phyloP scores from a whole-genome alignment of 2,329 filamentous ascomycete genomes.

The Monosporascus sp. region DNA sequence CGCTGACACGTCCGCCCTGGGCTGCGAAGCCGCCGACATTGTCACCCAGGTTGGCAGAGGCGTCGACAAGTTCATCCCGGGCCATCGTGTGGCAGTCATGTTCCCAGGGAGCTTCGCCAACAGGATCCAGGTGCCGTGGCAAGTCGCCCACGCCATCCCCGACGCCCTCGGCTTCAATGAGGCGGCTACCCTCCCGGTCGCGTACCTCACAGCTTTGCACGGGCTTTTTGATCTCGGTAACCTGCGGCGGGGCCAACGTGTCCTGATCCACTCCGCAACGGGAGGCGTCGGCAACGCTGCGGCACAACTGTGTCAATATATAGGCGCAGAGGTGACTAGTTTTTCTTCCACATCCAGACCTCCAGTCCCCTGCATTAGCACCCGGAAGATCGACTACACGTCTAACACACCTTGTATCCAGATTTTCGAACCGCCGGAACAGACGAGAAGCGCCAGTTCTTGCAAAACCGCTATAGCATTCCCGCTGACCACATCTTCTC shows the following conservation, averaged over 20 bases:
- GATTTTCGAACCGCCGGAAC: slow-evolving; percentile 17
- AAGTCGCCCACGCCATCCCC: not conserved
- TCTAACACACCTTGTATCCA: not conserved
- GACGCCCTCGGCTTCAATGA: not conserved
- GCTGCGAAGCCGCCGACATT: too few relatives aligned
- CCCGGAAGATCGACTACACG: too few relatives aligned
- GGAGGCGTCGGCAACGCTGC: slow-evolving; percentile 10
- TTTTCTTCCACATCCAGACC: not conserved
- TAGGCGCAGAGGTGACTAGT: slow-evolving; percentile 4
- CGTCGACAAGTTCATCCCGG: not conserved
- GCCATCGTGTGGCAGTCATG: not conserved
- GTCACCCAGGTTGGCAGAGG: too few relatives aligned
- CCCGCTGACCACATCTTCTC: slow-evolving; percentile 27
- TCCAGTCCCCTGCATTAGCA: too few relatives aligned
- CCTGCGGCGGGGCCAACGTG: slow-evolving; percentile 1
- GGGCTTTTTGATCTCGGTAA: not conserved
- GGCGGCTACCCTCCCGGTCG: slow-evolving; percentile 12
- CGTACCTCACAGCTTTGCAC: slow-evolving; percentile 1
- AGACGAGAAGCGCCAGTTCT: slow-evolving; percentile 18
- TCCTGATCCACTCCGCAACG: slow-evolving; percentile 11
- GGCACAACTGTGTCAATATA: slow-evolving; percentile 7
- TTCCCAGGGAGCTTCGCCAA: not conserved
- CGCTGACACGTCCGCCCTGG: not conserved
- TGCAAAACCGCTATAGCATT: slow-evolving; percentile 23
- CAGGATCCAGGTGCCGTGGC: not conserved